A percentile compares a stretch with the other conserved stretches of the same genome.
These are phyloP conservation scores for Claviceps sorghi DNA, from an alignment of 2,329 filamentous ascomycete genomes.

Conservation along the genomic window DNA sequence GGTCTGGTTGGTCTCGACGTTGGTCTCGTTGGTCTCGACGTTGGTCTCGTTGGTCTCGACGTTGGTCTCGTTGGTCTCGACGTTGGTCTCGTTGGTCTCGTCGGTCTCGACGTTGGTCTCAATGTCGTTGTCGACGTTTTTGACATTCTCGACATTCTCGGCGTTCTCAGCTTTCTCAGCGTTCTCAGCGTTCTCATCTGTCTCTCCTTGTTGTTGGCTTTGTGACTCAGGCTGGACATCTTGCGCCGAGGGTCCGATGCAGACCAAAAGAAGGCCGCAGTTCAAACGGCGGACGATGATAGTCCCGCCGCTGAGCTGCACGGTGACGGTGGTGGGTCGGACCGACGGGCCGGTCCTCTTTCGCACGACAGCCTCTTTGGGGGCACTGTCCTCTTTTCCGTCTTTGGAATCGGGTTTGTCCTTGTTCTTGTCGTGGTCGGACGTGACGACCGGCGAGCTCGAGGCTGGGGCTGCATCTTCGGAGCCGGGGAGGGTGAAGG, in stretches of 20 bases:
- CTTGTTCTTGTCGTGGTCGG: conserved; percentile 13
- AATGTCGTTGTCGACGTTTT: background rate
- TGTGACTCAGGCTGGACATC: conserved; percentile 10
- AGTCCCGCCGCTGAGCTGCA: conserved; percentile 44
- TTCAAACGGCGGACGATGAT: conserved; percentile 43
- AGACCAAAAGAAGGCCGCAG: conserved; percentile 48
- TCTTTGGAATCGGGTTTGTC: background rate
- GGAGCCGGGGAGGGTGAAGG: conserved; percentile 26
- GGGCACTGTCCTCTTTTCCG: background rate
- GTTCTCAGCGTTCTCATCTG: conserved; percentile 6
- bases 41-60: too few species aligned
- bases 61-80: too few species aligned
- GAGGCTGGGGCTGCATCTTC: conserved; percentile 14
- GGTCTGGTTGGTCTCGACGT: too few species aligned
- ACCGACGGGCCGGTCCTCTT: conserved; percentile 10
- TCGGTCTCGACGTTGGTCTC: background rate
- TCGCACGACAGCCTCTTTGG: background rate
- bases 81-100: background rate
- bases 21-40: too few species aligned
- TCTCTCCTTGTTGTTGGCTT: conserved; percentile 9
- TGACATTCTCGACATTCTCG: too few species aligned
- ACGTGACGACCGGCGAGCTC: conserved; percentile 11
- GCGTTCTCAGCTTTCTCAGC: background rate
- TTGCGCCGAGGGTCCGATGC: conserved; percentile 33
- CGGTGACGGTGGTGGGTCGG: conserved; percentile 33